Conservation (phyloP, 176 grass and related monocot genomes). For the Zizania latifolia region DNA sequence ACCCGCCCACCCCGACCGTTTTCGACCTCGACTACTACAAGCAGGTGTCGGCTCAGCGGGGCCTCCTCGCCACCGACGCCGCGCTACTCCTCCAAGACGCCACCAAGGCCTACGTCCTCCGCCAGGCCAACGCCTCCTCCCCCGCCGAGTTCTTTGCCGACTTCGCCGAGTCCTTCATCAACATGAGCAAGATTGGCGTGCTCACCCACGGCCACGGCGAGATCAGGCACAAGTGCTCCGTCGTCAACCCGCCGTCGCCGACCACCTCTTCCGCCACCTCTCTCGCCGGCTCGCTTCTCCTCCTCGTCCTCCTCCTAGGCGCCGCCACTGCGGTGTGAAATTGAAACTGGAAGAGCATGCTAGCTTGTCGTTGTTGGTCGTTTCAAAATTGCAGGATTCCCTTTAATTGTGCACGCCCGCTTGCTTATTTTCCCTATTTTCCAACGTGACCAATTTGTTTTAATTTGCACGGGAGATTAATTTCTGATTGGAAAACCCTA, state of each 20-base stretch:
- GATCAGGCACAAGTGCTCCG: conserved; percentile 36
- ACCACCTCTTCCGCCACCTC: not conserved
- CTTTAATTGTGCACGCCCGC: too few species aligned
- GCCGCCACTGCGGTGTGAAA: too few species aligned
- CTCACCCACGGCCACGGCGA: conserved; percentile 32
- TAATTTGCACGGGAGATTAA: too few species aligned
- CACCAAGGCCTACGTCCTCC: conserved; percentile 35
- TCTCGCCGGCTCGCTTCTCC: not conserved
- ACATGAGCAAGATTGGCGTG: conserved; percentile 32
- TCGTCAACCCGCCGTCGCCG: conserved; percentile 28
- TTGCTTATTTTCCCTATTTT: too few species aligned
- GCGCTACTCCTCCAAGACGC: conserved; percentile 23
- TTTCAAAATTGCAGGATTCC: too few species aligned
- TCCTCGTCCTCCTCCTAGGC: too few species aligned
- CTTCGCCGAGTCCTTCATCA: conserved; percentile 27
- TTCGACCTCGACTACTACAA: conserved; percentile 47
- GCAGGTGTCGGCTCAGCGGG: conserved; percentile 9
- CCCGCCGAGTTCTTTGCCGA: conserved; percentile 29
- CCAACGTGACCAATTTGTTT: too few species aligned
- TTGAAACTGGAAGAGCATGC: too few species aligned
- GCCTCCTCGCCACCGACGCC: conserved; percentile 41
- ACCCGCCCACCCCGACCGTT: not conserved
- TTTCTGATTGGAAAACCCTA: too few species aligned
- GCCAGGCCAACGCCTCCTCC: conserved; percentile 35
- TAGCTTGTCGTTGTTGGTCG: too few species aligned